Conservation (phyloP, 2,329 filamentous ascomycete genomes). For the Remersonia thermophila region DNA sequence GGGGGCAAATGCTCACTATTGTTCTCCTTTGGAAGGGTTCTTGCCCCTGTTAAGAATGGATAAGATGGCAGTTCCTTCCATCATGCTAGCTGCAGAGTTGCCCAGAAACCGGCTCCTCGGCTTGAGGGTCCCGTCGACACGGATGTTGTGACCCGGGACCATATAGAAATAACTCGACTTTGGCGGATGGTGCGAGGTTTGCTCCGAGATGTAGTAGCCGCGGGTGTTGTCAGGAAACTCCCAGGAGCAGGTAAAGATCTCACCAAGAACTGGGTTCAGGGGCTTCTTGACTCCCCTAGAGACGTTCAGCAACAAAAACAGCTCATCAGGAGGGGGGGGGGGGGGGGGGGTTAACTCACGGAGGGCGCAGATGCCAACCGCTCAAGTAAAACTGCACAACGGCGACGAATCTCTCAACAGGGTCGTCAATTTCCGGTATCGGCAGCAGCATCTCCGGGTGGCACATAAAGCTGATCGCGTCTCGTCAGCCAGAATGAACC, state of each 20-base stretch:
- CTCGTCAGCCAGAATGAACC: slow-evolving; percentile 9
- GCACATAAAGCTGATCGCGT: slow-evolving; percentile 76
- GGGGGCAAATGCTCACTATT: slow-evolving; percentile 53
- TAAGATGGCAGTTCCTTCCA: slow-evolving; percentile 91
- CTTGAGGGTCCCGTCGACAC: slow-evolving; percentile 91
- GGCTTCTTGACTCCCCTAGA: slow-evolving; percentile 92
- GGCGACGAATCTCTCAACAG: slow-evolving; percentile 76
- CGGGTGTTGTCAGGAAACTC: slow-evolving; percentile 72
- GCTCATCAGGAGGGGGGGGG: neutral
- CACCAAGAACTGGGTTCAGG: slow-evolving; percentile 88
- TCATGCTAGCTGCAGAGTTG: slow-evolving; percentile 93
- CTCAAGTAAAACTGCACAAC: slow-evolving; percentile 98
- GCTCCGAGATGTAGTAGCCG: slow-evolving; percentile 93
- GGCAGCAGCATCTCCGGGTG: slow-evolving; percentile 90
- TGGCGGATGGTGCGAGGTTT: slow-evolving; percentile 94
- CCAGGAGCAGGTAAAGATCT: slow-evolving; percentile 94
- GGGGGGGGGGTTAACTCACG: slow-evolving; percentile 44
- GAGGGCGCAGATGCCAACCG: slow-evolving; percentile 97
- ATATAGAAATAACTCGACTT: slow-evolving; percentile 99
- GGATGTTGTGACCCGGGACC: slow-evolving; percentile 83
- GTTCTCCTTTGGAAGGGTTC: slow-evolving; percentile 55
- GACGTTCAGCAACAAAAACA: slow-evolving; percentile 13
- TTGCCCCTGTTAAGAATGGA: slow-evolving; percentile 66
- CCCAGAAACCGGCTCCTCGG: slow-evolving; percentile 90
- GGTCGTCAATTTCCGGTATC: slow-evolving; percentile 79